phyloP scores from a whole-genome alignment of 2,329 filamentous ascomycete genomes.

The Paraphoma chrysanthemicola region DNA sequence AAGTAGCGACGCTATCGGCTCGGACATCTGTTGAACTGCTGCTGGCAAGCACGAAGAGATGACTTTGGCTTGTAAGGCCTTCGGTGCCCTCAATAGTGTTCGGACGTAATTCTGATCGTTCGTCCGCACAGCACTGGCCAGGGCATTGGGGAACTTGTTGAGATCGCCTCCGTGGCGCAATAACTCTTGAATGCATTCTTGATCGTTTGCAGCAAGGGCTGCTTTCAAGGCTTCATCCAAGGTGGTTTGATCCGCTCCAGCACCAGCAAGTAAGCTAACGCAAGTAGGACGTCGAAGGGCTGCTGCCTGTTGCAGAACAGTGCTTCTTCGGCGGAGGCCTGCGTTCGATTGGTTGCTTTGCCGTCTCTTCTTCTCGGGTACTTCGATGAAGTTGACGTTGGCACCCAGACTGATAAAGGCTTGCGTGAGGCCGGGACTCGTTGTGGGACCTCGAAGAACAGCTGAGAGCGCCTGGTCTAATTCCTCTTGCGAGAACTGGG shows the following conservation, averaged over 20 bases:
- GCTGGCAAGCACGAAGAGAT: conserved; percentile 41
- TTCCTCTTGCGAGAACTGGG: conserved; percentile 43
- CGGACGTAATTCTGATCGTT: conserved; percentile 39
- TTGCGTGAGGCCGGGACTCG: conserved; percentile 40
- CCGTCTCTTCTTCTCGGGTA: conserved; percentile 24
- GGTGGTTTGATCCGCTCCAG: conserved; percentile 44
- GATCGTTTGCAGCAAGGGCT: conserved; percentile 40
- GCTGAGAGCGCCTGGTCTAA: conserved; percentile 44
- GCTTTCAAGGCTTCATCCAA: conserved; percentile 43
- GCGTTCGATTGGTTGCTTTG: conserved; percentile 22
- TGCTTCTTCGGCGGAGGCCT: conserved; percentile 39
- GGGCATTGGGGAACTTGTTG: conserved; percentile 38
- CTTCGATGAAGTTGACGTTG: conserved; percentile 40
- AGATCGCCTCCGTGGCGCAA: conserved; percentile 44
- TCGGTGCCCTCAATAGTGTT: conserved; percentile 41
- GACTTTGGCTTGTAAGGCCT: conserved; percentile 36
- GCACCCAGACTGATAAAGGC: conserved; percentile 43
- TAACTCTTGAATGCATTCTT: conserved; percentile 41
- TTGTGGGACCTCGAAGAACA: conserved; percentile 38
- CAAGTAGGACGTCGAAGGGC: conserved; percentile 38
- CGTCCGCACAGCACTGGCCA: conserved; percentile 40
- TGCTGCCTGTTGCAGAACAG: conserved; percentile 44
- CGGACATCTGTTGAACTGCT: conserved; percentile 42
- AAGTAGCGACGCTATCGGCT: conserved; percentile 35
- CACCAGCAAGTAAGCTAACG: conserved; percentile 40